These are phyloP conservation scores for Phytophthora syringae DNA, from an alignment of 352 stramenopile species.

Conservation along the genomic window DNA sequence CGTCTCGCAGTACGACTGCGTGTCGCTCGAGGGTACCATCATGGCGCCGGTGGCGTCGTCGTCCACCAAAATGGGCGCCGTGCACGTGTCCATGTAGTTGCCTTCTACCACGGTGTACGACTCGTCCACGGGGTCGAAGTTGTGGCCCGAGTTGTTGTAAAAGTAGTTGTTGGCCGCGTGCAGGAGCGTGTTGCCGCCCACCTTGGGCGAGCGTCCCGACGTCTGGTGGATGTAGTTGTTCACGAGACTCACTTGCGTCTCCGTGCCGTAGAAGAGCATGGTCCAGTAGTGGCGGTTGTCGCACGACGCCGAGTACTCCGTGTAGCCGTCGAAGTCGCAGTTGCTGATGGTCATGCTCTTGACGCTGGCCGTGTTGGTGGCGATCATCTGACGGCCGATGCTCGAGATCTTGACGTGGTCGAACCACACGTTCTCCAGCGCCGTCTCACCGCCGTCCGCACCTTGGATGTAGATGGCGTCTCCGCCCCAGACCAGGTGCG, in stretches of 20 bases:
- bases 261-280: constrained; percentile 47
- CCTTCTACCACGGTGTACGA: constrained; percentile 30
- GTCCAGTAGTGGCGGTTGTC: constrained; percentile 71
- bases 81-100: constrained; percentile 42
- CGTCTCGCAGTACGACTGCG: constrained; percentile 20
- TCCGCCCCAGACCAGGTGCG: constrained; percentile 34
- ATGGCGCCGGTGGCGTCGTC: constrained; percentile 20
- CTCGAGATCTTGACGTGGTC: constrained; percentile 27
- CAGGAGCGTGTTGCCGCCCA: constrained; percentile 30
- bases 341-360: constrained; percentile 53
- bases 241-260: constrained; percentile 40
- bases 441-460: constrained; percentile 20
- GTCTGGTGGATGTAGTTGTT: constrained; percentile 31
- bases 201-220: constrained; percentile 35
- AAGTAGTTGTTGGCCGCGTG: constrained; percentile 40
- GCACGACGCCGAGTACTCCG: constrained; percentile 35
- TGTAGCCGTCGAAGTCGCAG: constrained; percentile 53
- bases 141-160: constrained; percentile 28
- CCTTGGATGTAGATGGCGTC: constrained; percentile 41
- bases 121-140: constrained; percentile 26
- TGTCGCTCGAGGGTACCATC: constrained; percentile 23
- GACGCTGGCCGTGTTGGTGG: constrained; percentile 27
- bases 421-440: constrained; percentile 21
- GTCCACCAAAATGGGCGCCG: constrained; percentile 21
- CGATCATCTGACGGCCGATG: constrained; percentile 39